A percentile compares a stretch with the other conserved stretches of the same genome.
phyloP scores from a whole-genome alignment of 768 basidiomycete genomes.

The Mycena capillaripes region DNA sequence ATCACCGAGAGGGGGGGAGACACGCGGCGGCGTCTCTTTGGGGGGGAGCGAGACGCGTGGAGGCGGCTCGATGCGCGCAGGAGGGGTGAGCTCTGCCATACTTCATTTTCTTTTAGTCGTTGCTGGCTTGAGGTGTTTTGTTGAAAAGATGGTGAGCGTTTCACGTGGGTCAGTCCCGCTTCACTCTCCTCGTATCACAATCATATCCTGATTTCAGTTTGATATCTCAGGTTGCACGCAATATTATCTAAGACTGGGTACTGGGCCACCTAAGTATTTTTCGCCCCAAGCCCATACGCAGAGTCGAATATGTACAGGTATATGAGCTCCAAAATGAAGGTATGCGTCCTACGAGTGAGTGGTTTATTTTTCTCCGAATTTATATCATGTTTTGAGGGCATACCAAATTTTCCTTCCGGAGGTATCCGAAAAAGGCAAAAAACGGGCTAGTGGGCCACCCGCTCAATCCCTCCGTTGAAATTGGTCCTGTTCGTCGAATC shows the following conservation, averaged over 20 bases:
- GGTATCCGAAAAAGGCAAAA: slow-evolving; percentile 6
- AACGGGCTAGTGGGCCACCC: slow-evolving; percentile 5
- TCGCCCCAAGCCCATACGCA: neutral
- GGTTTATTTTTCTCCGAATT: neutral
- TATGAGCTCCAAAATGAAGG: neutral
- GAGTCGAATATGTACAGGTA: neutral
- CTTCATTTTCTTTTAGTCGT: no score
- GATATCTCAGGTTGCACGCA: no score
- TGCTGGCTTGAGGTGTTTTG: no score
- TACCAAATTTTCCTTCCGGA: neutral
- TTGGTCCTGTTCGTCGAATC: neutral
- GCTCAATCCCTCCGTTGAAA: neutral
- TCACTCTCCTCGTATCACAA: no score
- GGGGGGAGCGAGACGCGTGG: no score
- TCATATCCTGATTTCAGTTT: no score
- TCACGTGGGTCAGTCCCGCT: no score
- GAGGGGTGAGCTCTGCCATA: no score
- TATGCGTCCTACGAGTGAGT: neutral
- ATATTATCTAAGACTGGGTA: slow-evolving; percentile 1
- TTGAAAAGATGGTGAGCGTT: no score
- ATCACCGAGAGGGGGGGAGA: no score
- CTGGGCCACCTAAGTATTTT: neutral
- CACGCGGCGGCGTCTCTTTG: no score
- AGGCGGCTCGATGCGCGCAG: no score
- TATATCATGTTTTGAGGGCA: slow-evolving; percentile 1